Conservation (phyloP, 2,329 filamentous ascomycete species). For the Claviceps sp. region DNA sequence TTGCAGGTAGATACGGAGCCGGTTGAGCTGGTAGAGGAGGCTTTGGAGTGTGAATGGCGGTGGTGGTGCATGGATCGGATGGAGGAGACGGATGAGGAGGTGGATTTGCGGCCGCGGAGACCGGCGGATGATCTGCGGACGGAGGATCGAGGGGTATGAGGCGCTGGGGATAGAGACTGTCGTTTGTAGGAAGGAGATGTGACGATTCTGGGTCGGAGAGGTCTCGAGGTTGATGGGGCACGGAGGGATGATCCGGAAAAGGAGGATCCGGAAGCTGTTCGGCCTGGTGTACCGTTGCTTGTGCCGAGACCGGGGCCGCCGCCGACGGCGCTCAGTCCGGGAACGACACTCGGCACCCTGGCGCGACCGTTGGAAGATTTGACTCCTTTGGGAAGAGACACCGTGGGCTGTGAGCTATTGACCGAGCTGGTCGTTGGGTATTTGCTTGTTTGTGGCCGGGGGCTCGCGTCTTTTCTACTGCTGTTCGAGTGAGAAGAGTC, state of each 20-base stretch:
- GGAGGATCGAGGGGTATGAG: conserved; percentile 76
- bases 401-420: conserved; percentile 22
- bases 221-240: conserved; percentile 16
- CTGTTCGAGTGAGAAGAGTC: conserved; percentile 25
- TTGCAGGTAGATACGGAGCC: conserved; percentile 60
- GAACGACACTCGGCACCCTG: conserved; percentile 14
- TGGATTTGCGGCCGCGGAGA: conserved; percentile 84
- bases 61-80: conserved; percentile 84
- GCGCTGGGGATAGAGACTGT: conserved; percentile 74
- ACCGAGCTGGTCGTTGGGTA: conserved; percentile 29
- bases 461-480: conserved; percentile 37
- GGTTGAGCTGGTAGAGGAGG: conserved; percentile 80
- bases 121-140: conserved; percentile 74
- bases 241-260: conserved; percentile 9
- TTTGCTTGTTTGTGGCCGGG: conserved; percentile 48
- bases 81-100: conserved; percentile 86
- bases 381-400: conserved; percentile 34
- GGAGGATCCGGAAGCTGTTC: conserved; percentile 12
- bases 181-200: conserved; percentile 42
- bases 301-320: background rate
- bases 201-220: conserved; percentile 15
- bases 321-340: background rate
- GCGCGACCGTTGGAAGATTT: conserved; percentile 35
- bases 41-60: conserved; percentile 81
- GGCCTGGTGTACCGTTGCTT: conserved; percentile 7